Conservation (phyloP, 202 grass and related monocot species). For the Setaria italica region DNA sequence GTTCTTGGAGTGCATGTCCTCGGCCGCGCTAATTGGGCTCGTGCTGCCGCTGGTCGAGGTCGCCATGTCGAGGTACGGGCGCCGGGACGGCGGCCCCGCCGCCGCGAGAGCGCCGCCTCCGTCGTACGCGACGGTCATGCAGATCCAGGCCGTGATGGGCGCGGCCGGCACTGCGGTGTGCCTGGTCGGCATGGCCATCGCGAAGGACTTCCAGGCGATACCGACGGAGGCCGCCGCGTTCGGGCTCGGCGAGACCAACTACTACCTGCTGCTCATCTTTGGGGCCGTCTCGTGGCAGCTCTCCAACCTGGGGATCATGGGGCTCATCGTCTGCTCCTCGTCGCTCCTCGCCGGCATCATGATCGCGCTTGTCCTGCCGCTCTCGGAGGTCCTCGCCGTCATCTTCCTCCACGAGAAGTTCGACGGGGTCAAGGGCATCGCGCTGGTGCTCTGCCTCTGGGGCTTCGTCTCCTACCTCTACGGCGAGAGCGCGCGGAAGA, state of each 20-base stretch:
- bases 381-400: conserved; percentile 60
- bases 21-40: conserved; percentile 55
- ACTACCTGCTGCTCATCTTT: conserved; percentile 67
- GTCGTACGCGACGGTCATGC: conserved; percentile 55
- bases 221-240: conserved; percentile 57
- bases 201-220: conserved; percentile 63
- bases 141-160: conserved; percentile 72
- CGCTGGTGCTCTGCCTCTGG: conserved; percentile 65
- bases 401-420: conserved; percentile 86
- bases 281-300: conserved; percentile 65
- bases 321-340: conserved; percentile 64
- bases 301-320: conserved; percentile 57
- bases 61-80: conserved; percentile 47
- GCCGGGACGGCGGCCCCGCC: conserved; percentile 11
- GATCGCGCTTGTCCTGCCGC: conserved; percentile 54
- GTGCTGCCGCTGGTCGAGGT: conserved; percentile 63
- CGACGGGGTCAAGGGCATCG: conserved; percentile 59
- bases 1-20: conserved; percentile 54
- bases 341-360: conserved; percentile 69
- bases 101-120: conserved; percentile 30
- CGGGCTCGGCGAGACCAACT: conserved; percentile 63
- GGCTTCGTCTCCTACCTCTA: conserved; percentile 80
- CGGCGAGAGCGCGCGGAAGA: conserved; percentile 61
- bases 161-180: conserved; percentile 57
- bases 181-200: conserved; percentile 64